Evolutionary conservation across 345 rosid species (phyloP).

Genomic region (Nasturtium officinale): DNA sequence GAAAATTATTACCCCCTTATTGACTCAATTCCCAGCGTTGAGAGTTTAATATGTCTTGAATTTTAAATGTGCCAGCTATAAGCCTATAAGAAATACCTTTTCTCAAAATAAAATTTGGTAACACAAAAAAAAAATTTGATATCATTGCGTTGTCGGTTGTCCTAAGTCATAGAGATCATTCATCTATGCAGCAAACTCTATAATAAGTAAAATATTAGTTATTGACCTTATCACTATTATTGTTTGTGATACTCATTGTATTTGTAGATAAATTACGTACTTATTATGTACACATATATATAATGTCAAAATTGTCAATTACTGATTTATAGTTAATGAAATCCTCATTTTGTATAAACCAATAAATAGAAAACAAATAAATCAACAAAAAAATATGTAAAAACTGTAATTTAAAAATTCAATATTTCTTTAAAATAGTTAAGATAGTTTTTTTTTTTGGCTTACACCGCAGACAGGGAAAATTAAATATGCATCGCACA

Average conservation of each 20-base stretch:
- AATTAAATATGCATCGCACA: neutral
- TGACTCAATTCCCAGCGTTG: constrained; percentile 28
- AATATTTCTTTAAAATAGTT: neutral
- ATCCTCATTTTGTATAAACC: neutral
- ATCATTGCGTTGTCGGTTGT: constrained; percentile 12
- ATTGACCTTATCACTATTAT: neutral
- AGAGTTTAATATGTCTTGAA: constrained; percentile 28
- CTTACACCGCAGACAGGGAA: neutral
- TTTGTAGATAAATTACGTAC: neutral
- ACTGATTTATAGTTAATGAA: neutral
- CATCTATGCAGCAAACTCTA: neutral
- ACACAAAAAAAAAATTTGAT: neutral
- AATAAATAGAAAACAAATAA: neutral
- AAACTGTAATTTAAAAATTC: neutral
- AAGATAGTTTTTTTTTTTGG: neutral
- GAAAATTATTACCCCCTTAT: constrained; percentile 15
- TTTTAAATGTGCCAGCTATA: constrained; percentile 32
- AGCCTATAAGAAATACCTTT: neutral
- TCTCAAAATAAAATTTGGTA: neutral
- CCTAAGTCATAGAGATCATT: constrained; percentile 1
- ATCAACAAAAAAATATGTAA: neutral
- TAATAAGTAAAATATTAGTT: neutral
- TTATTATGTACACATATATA: neutral
- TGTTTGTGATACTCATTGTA: neutral
- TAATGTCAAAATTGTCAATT: neutral